These are phyloP conservation scores for Pochonia chlamydosporia DNA, from an alignment of 2,329 filamentous ascomycete species.

Conservation along the genomic window DNA sequence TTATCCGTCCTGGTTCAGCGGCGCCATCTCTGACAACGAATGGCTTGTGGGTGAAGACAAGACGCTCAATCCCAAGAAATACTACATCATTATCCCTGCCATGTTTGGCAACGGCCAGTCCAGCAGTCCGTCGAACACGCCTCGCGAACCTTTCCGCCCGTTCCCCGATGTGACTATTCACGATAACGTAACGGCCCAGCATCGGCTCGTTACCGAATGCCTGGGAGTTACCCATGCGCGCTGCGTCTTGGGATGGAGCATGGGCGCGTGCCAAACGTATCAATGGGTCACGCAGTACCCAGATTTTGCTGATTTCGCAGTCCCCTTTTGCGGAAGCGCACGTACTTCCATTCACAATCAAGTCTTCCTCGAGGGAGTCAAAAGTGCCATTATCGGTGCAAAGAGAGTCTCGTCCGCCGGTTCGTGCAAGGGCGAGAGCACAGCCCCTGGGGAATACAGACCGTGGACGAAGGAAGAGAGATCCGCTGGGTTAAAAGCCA, in stretches of 20 bases:
- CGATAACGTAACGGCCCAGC: constrained; percentile 47
- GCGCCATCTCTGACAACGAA: constrained; percentile 62
- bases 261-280: constrained; percentile 50
- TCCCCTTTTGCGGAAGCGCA: constrained; percentile 46
- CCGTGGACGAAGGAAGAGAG: constrained; percentile 36
- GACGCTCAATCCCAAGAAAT: constrained; percentile 51
- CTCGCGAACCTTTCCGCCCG: constrained; percentile 11
- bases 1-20: constrained; percentile 69
- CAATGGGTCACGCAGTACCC: constrained; percentile 46
- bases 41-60: constrained; percentile 67
- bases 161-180: constrained; percentile 42
- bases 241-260: constrained; percentile 48
- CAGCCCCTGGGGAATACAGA: constrained; percentile 10
- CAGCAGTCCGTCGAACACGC: constrained; percentile 44
- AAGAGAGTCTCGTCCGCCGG: constrained; percentile 46
- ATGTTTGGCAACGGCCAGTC: constrained; percentile 50
- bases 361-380: constrained; percentile 49
- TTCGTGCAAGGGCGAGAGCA: constrained; percentile 23
- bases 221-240: constrained; percentile 37
- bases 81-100: constrained; percentile 45
- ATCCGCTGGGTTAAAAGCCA: constrained; percentile 53
- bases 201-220: constrained; percentile 32
- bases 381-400: constrained; percentile 36
- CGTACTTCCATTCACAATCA: constrained; percentile 46
- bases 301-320: constrained; percentile 37